phyloP scores from a whole-genome alignment of 331 rosid species.

The Ulmus americana region DNA sequence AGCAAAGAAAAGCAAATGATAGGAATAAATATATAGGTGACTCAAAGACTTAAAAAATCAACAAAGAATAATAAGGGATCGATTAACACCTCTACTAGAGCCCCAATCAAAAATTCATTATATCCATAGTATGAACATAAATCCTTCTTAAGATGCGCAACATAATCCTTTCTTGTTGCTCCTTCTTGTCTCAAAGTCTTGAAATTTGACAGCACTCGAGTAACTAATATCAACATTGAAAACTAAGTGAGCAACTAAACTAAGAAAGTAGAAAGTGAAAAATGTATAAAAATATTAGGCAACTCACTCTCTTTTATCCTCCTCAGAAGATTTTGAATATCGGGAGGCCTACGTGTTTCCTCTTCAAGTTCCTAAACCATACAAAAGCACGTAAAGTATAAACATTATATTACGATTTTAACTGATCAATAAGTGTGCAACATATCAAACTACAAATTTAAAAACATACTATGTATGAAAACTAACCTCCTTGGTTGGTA shows the following conservation, averaged over 20 bases:
- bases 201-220: conserved; percentile 81
- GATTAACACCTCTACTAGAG: conserved; percentile 63
- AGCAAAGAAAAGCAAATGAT: background rate
- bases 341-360: conserved; percentile 70
- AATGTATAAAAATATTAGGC: background rate
- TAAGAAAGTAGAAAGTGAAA: background rate
- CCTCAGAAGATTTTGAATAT: conserved; percentile 68
- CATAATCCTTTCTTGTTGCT: conserved; percentile 58
- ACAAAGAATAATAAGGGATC: background rate
- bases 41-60: background rate
- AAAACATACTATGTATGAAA: background rate
- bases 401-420: conserved; percentile 7
- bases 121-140: conserved; percentile 68
- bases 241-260: conserved; percentile 5
- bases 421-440: background rate
- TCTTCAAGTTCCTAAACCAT: conserved; percentile 69
- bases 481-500: conserved; percentile 67
- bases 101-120: conserved; percentile 70
- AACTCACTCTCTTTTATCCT: conserved; percentile 76
- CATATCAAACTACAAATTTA: background rate
- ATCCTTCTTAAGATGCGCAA: conserved; percentile 76
- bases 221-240: conserved; percentile 36
- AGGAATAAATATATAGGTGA: background rate
- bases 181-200: conserved; percentile 69
- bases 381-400: background rate